Evolutionary conservation across 225 moss, liverwort and hornwort species (phyloP), one percentile per base, ranked within the genome.

Genomic region (Climacium dendroides): DNA sequence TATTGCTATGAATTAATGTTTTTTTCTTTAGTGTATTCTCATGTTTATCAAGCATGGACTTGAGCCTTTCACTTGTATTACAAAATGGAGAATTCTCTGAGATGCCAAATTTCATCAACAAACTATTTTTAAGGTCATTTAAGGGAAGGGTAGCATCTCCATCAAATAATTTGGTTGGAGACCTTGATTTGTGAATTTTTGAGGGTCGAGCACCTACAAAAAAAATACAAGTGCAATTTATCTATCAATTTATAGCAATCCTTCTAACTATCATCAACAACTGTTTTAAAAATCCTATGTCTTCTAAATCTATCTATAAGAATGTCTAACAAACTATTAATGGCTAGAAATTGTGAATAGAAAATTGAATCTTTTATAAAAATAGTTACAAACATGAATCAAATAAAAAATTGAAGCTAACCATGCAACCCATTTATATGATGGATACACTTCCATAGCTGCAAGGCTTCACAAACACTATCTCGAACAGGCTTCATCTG

Each of bases 401-500:
- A 85, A 65, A 55, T 66, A 28, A 85, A 79, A 8, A 48, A 57
- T 45, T 72, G 61, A 81, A 70, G 66, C 69, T 37, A 64, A 90
- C 87, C 62, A 80, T 66, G 89, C 62, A 74, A 80, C 53, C 61
- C 86, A 73, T 91, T 90, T 67, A 89, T 82, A 81, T 90, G 88
- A 45, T 93, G 88, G 54, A 94, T 69, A 80, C 85, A 89, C 90
- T 94, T 99, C 98, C 98, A 99, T 43, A 94, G 87, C 54, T 95
- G 95, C 69, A 97, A 90, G 57, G 98, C 98, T 85, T 97, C 93
- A 26, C 22, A 84, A 28, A 96, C 93, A 85, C 95, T 95, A 34
- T 99, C 96, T 79, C 95, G 91, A 47, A 99, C 95, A 62, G 91
- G 95, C 89, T 96, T 99, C 43, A 99, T 96, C 96, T 98, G 73